These are phyloP conservation scores for Biscutella laevigata DNA, from an alignment of 441 rosid species.

Conservation along the genomic window DNA sequence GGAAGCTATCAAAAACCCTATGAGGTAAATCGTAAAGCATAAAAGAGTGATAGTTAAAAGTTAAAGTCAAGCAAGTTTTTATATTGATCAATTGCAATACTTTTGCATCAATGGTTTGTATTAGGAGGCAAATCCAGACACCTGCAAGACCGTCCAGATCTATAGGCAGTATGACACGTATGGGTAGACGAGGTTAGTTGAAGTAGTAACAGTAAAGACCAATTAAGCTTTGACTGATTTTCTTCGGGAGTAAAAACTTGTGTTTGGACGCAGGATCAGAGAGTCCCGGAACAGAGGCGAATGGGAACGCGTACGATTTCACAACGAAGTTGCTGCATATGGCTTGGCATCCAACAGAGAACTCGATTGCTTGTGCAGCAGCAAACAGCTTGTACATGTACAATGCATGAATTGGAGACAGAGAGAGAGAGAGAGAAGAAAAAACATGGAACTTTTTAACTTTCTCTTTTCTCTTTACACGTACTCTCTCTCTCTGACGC, in stretches of 20 bases:
- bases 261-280: conserved; percentile 49
- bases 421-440: neutral
- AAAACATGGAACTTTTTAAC: conserved; percentile 19
- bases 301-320: conserved; percentile 86
- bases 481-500: conserved; percentile 13
- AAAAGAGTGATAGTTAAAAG: neutral
- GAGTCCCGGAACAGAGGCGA: conserved; percentile 63
- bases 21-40: conserved; percentile 35
- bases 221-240: neutral
- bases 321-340: conserved; percentile 84
- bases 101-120: conserved; percentile 20
- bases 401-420: conserved; percentile 64
- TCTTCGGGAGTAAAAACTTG: neutral
- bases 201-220: neutral
- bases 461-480: conserved; percentile 24
- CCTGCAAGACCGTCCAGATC: conserved; percentile 64
- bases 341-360: conserved; percentile 97
- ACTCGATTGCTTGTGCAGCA: conserved; percentile 94
- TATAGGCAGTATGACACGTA: conserved; percentile 48
- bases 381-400: conserved; percentile 99
- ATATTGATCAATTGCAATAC: conserved; percentile 11
- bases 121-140: conserved; percentile 55
- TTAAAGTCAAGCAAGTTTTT: neutral
- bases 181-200: conserved; percentile 33
- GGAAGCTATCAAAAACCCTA: conserved; percentile 77